Evolutionary conservation across 2,329 filamentous ascomycete species (phyloP).

Genomic region (Chaetomium strumarium): DNA sequence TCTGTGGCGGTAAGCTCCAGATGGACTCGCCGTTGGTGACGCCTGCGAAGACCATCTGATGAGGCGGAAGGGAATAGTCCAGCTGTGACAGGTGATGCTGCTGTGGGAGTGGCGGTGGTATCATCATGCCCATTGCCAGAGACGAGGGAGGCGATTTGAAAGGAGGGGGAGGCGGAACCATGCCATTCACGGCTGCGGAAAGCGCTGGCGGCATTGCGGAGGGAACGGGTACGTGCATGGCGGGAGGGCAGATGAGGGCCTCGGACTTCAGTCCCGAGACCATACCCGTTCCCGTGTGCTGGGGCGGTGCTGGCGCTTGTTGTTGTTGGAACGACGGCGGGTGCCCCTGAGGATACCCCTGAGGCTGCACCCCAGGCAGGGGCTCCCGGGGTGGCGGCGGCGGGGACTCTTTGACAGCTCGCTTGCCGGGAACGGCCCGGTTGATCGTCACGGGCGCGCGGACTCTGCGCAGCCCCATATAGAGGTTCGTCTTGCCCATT

Average conservation of each 20-base stretch:
- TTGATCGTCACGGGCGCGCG: conserved; percentile 44
- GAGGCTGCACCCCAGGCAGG: conserved; percentile 2
- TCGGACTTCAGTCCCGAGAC: conserved; percentile 18
- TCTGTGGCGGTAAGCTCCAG: conserved; percentile 37
- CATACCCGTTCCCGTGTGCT: background rate
- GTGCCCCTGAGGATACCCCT: conserved; percentile 1
- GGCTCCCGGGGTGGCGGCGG: conserved; percentile 20
- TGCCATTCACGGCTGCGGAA: background rate
- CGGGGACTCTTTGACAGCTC: conserved; percentile 32
- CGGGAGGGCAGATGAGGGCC: conserved; percentile 8
- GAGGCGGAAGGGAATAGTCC: background rate
- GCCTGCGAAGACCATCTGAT: conserved; percentile 38
- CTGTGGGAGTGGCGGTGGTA: conserved; percentile 1
- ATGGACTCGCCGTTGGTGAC: conserved; percentile 44
- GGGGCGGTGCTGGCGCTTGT: background rate
- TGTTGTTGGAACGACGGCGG: background rate
- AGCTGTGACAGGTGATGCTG: conserved; percentile 17
- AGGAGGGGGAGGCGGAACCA: background rate
- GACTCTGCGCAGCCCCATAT: conserved; percentile 53
- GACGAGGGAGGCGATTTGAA: background rate
- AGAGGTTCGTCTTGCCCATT: conserved; percentile 53
- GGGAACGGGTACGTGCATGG: background rate
- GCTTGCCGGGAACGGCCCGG: conserved; percentile 32
- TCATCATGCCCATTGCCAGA: conserved; percentile 1
- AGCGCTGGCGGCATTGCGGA: background rate